Base-by-base conservation (phyloP, 352 stramenopile species). In the Globisporangium viniferum region DNA sequence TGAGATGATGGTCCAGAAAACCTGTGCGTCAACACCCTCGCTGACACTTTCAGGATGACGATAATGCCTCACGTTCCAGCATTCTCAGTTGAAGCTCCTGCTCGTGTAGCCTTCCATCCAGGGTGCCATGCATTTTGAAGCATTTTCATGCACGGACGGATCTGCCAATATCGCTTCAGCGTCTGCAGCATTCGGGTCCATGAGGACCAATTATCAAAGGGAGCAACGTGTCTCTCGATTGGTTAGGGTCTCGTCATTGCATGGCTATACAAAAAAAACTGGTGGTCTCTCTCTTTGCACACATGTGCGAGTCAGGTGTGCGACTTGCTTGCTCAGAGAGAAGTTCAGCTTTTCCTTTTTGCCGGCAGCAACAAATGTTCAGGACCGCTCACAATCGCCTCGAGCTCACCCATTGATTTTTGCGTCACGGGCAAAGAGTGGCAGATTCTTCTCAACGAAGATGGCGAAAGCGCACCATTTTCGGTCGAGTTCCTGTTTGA, bases 221-320 rank as follows among this genome's bases (percentile, higher is more conserved):
- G 22, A 22, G 9, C 5, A 58, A 22, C 18, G 27, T 33, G 56
- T 62, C 56, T 61, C 55, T 60, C 7, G 6, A 12, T n/a, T 31
- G 56, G n/a, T 62, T 22, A 27, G 27, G 27, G 29, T 59, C 55
- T 61, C 35, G 56, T 62, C 56, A 62, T 62, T 24, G 24, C 24
- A 24, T 24, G 24, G 24, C 24, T 24, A 24, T 24, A 24, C 24
- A 24, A 24, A 24, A 24, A 24, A 24, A 24, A 24, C 24, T 24
- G 24, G 24, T 24, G 24, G 24, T 24, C 24, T 24, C 24, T 24
- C 24, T 24, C 24, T 0, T 24, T 24, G 24, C 24, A 24, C 24
- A 24, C n/a, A 24, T 24, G 24, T 24, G 24, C 24, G 24, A 24
- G 24, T 24, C 24, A 24, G 24, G 24, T 24, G 24, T 24, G 24